Evolutionary conservation across 805 yeast genomes (phyloP), one percentile per base, ranked within the genome.

Genomic region (Yarrowia hollandica): DNA sequence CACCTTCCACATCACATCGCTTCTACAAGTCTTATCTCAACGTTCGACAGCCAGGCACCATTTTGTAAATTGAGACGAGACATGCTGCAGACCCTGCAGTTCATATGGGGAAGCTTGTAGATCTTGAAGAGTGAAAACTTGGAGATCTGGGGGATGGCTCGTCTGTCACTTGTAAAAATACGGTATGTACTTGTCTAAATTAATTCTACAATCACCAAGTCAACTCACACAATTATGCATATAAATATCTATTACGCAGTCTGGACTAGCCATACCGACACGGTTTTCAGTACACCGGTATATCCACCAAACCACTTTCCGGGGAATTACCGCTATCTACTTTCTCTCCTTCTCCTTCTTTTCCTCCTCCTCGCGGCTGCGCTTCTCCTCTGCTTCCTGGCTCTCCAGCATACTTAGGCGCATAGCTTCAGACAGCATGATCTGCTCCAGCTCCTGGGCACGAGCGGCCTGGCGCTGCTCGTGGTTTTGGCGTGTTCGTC

Each of bases 351-450:
- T 26, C 31, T 48, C 21, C 31, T 39, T 16, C 21, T 15, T 25
- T 6, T 10, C 9, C 28, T 25, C 28, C 28, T 25, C 28, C 28
- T 25, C 28, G 9, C 10, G 6, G 28, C 6, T 42, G 19, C 52
- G 37, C 26, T 44, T 44, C 26, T 44, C 52, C 34, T 52, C 26
- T 10, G 33, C 44, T 19, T 23, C 44, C 34, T 52, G 58, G 30
- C 55, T 48, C 38, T 55, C 59, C 25, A 55, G 12, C 50, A 55
- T 38, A 12, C 59, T 55, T 50, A 89, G 74, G 63, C 88, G 75
- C 71, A 90, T 77, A 0, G 96, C 97, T 67, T 88, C 91, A 65
- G 86, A 86, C 50, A 90, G 77, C 96, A 90, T 87, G 64, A 85
- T 76, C 60, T 87, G 87, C 69, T 90, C 89, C 42, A 83, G 63